These are phyloP conservation scores for Closterium sp. DNA, from an alignment of 139 green algal genomes.

Conservation along the genomic window DNA sequence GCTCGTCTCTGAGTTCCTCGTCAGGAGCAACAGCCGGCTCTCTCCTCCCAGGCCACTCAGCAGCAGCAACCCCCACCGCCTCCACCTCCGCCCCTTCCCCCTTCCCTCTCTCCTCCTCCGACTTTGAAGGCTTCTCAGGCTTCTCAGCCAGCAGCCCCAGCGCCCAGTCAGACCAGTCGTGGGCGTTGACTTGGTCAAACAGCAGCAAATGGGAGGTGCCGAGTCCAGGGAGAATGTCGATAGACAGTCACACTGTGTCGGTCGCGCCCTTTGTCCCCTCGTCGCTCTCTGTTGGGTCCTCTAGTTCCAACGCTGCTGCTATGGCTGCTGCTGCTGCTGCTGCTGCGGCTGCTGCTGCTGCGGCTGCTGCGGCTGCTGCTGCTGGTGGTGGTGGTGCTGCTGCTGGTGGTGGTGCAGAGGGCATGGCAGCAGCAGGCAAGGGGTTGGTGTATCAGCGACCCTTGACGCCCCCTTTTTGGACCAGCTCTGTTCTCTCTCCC, in stretches of 20 bases:
- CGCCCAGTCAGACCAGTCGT: neutral
- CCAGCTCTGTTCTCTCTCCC: neutral
- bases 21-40: neutral
- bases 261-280: neutral
- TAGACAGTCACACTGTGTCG: neutral
- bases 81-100: neutral
- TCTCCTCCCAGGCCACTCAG: neutral
- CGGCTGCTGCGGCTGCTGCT: no score
- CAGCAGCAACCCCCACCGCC: neutral
- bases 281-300: neutral
- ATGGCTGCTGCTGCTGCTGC: neutral
- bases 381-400: no score
- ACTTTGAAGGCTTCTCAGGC: neutral
- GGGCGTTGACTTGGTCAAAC: neutral
- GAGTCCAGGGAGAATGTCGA: neutral
- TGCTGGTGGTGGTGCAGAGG: neutral
- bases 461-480: neutral
- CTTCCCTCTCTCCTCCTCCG: neutral
- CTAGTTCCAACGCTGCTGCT: neutral
- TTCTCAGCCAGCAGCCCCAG: neutral
- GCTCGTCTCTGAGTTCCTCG: neutral
- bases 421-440: neutral
- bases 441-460: neutral
- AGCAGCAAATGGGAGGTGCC: neutral
- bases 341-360: neutral